Conservation (phyloP, 257 asterid species). For the Solanum lycopersicoides region DNA sequence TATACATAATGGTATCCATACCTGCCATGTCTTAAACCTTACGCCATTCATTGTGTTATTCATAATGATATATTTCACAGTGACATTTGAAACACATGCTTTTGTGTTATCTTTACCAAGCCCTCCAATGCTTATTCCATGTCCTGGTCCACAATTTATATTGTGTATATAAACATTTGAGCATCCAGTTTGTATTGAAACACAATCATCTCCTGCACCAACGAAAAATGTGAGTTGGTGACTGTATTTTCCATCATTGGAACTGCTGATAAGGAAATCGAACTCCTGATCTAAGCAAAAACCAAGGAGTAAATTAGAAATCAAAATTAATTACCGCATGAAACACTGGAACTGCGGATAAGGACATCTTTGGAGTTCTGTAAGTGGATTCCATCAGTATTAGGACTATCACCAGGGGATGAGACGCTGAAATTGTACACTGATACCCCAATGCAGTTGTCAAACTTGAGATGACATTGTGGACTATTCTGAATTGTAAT, state of each 20-base stretch:
- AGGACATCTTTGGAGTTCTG: conserved; percentile 79
- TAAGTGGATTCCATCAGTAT: conserved; percentile 84
- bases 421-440: conserved; percentile 50
- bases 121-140: conserved; percentile 88
- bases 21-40: conserved; percentile 86
- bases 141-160: conserved; percentile 76
- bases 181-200: conserved; percentile 81
- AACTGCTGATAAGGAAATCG: not conserved
- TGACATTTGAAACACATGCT: conserved; percentile 78
- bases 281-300: conserved; percentile 42
- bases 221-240: not conserved
- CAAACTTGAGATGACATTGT: conserved; percentile 81
- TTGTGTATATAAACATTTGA: conserved; percentile 52
- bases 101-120: conserved; percentile 65
- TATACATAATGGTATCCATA: not conserved
- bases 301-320: not conserved
- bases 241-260: not conserved
- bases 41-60: conserved; percentile 61
- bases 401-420: conserved; percentile 88
- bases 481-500: conserved; percentile 70
- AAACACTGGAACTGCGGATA: conserved; percentile 46
- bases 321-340: conserved; percentile 48
- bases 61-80: conserved; percentile 50
- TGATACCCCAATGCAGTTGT: conserved; percentile 63
- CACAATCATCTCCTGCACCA: conserved; percentile 72